Base-by-base conservation (phyloP, 2,329 filamentous ascomycete genomes). In the Talaromyces sp. region DNA sequence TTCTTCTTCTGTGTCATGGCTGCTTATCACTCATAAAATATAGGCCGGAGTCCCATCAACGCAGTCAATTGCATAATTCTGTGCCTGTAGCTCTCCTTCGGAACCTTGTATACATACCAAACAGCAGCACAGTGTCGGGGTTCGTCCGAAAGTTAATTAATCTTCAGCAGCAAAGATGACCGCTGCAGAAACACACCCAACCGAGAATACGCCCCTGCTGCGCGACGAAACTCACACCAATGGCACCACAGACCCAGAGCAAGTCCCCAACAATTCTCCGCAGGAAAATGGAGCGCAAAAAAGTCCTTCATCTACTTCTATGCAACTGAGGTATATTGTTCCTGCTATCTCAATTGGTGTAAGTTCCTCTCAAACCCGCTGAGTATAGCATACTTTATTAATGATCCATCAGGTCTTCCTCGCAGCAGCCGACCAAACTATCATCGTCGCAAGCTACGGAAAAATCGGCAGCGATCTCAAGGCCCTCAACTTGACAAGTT, bases 381-480 rank as follows among this genome's bases (percentile, higher is more conserved):
- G 8, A 66, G 68, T 65, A 33, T 54, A 3, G 8, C n/a, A 31
- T 11, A n/a, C 22, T 14, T 56, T 60, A n/a, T 37, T 39, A 43
- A 48, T 16, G n/a, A 13, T 19, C 13, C 16, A 19, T 13, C 35
- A 54, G 88, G 80, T 93, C 47, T 91, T 91, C 72, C 82, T 94
- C 8, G 84, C 88, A 22, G 89, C 90, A 3, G 83, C 89, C 60
- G 91, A 94, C 72, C 90, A 93, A 75, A 91, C 91, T 0, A 86
- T 93, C 62, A 88, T 91, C 35, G 86, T 93, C 7, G 96, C 93
- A 0, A 84, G 97, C 1, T 89, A 91, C 0, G 90, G 87, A 0
- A 91, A 93, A 10, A 96, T 97, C 68, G 90, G 91, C 31, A 90
- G 88, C 73, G 89, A 90, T 54, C 96, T 97, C 77, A 83, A 88